A percentile compares a stretch with the other conserved stretches of the same genome.
Conservation (phyloP, 768 basidiomycete genomes). For the Strobilomyces echinocephalus region DNA sequence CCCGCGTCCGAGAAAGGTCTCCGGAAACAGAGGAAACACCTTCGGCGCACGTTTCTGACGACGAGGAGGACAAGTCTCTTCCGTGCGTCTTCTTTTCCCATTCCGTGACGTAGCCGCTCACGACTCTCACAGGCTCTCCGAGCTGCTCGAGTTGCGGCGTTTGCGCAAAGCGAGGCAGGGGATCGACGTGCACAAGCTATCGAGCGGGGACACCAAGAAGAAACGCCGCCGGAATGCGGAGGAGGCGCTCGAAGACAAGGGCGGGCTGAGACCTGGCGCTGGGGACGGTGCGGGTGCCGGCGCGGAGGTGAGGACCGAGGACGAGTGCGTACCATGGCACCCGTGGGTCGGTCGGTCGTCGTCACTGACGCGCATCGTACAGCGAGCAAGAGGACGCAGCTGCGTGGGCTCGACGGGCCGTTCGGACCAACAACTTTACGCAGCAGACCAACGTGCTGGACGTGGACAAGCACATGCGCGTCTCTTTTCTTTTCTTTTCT, state of each 20-base stretch:
- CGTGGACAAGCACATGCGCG: constrained; percentile 97
- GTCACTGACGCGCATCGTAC: background rate
- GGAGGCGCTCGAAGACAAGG: constrained; percentile 39
- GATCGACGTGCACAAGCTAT: constrained; percentile 81
- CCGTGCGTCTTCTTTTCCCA: constrained; percentile 39
- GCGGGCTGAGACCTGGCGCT: constrained; percentile 47
- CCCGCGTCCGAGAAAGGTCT: constrained; percentile 50
- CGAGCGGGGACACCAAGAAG: constrained; percentile 76
- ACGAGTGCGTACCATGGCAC: constrained; percentile 45
- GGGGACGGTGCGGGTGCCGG: background rate
- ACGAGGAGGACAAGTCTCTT: constrained; percentile 37
- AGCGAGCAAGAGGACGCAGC: constrained; percentile 65
- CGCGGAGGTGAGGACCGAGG: constrained; percentile 29
- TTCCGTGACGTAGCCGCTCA: background rate
- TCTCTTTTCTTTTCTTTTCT: background rate
- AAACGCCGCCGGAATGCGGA: constrained; percentile 54
- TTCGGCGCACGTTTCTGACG: constrained; percentile 4
- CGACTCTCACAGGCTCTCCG: constrained; percentile 52
- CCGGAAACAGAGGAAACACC: constrained; percentile 22
- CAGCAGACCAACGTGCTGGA: constrained; percentile 95
- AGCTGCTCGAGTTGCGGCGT: constrained; percentile 80
- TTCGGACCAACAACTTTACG: constrained; percentile 90
- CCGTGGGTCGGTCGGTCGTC: background rate
- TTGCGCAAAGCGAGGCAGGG: constrained; percentile 70
- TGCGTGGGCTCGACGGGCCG: constrained; percentile 66